These are phyloP conservation scores for Neopestalotiopsis rosae DNA, from an alignment of 2,329 filamentous ascomycete genomes.

Conservation along the genomic window DNA sequence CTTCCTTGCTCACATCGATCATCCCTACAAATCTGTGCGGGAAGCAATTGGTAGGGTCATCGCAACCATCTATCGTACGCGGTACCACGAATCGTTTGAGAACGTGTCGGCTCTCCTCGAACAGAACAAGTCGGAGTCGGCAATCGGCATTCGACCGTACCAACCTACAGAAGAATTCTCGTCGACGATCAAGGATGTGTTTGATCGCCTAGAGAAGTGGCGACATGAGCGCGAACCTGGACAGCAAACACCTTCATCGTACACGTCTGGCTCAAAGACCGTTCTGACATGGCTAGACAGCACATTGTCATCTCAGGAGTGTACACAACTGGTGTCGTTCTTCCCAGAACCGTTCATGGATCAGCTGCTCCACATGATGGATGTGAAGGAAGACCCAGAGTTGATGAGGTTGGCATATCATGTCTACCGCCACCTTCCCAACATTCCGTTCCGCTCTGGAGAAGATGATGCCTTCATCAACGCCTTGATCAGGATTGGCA, in stretches of 20 bases:
- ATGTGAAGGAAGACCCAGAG: constrained; percentile 97
- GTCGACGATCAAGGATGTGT: constrained; percentile 74
- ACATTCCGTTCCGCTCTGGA: constrained; percentile 88
- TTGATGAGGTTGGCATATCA: constrained; percentile 93
- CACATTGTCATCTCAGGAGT: constrained; percentile 89
- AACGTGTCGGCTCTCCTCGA: constrained; percentile 78
- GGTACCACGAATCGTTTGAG: constrained; percentile 92
- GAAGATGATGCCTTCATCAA: constrained; percentile 86
- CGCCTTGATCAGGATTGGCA: constrained; percentile 86
- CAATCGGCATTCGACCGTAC: constrained; percentile 85
- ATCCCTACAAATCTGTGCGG: constrained; percentile 96
- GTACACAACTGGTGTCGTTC: constrained; percentile 87
- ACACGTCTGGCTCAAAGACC: constrained; percentile 96
- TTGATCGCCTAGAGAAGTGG: constrained; percentile 84
- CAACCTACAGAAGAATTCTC: constrained; percentile 76
- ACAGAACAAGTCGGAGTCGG: constrained; percentile 75
- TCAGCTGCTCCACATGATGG: constrained; percentile 98
- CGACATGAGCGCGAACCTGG: constrained; percentile 82
- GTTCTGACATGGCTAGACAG: constrained; percentile 94
- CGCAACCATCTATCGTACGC: constrained; percentile 84
- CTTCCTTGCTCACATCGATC: constrained; percentile 89
- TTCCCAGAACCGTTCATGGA: constrained; percentile 90
- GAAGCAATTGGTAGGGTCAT: constrained; percentile 93
- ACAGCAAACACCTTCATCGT: constrained; percentile 90
- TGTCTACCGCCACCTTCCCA: constrained; percentile 94